A percentile compares a stretch with the other conserved stretches of the same genome.
Conservation (phyloP, 306 rosid species). For the Cicer cuneatum region DNA sequence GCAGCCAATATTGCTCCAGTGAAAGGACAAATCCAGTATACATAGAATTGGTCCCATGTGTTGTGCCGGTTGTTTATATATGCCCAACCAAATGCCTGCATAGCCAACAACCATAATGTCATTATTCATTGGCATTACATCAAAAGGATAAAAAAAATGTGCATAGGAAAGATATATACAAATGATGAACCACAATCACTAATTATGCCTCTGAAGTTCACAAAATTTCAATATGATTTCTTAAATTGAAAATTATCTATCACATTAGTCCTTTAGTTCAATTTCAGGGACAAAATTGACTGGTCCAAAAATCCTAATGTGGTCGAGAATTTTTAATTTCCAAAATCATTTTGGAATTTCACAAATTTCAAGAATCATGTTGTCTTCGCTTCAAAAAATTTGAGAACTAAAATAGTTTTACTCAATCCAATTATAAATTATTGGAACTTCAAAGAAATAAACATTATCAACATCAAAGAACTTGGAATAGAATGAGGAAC, state of each 20-base stretch:
- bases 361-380: neutral
- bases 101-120: slow-evolving; percentile 22
- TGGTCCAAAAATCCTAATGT: neutral
- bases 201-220: neutral
- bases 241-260: neutral
- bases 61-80: slow-evolving; percentile 70
- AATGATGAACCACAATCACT: neutral
- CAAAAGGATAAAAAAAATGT: neutral
- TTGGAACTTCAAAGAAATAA: slow-evolving; percentile 15
- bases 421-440: neutral
- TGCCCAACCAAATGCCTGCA: slow-evolving; percentile 95
- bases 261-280: neutral
- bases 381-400: neutral
- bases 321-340: neutral
- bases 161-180: neutral
- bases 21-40: slow-evolving; percentile 84
- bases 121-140: slow-evolving; percentile 10
- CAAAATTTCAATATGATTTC: neutral
- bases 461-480: neutral
- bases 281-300: neutral
- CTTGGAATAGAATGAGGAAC: slow-evolving; percentile 7
- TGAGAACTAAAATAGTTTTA: neutral
- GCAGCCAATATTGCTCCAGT: slow-evolving; percentile 77
- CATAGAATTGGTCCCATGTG: slow-evolving; percentile 92
- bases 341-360: neutral